Conservation (phyloP, 768 basidiomycete species). For the Pleurotus salmoneostramineus region DNA sequence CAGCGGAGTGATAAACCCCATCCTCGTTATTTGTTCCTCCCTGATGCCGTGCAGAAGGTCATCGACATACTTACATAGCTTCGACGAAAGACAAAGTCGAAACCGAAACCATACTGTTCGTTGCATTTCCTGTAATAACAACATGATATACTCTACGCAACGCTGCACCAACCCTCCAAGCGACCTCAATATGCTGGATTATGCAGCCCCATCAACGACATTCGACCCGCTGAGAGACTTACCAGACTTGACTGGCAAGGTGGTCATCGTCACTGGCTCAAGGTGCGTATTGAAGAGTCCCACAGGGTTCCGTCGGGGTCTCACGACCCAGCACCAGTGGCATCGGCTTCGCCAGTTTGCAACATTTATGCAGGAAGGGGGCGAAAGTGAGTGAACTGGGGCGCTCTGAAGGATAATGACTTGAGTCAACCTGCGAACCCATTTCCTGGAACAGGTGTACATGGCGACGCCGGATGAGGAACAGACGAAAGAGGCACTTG, state of each 20-base stretch:
- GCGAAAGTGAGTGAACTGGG: slow-evolving; percentile 31
- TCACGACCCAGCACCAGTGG: slow-evolving; percentile 24
- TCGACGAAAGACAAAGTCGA: too few species aligned
- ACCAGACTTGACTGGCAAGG: slow-evolving; percentile 40
- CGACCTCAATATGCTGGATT: background rate
- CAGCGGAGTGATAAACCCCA: too few species aligned
- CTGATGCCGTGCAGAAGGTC: too few species aligned
- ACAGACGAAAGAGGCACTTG: slow-evolving; percentile 26
- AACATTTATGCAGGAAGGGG: slow-evolving; percentile 34
- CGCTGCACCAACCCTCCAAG: background rate
- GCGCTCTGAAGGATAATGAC: background rate
- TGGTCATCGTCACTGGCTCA: slow-evolving; percentile 47
- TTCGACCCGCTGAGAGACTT: slow-evolving; percentile 33
- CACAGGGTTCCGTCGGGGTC: background rate
- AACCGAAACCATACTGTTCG: too few species aligned
- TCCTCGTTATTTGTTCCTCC: too few species aligned
- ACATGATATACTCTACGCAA: background rate
- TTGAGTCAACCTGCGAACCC: background rate
- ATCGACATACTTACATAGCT: background rate
- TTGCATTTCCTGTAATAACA: too few species aligned
- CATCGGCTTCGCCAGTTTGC: slow-evolving; percentile 32
- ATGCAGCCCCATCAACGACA: slow-evolving; percentile 2
- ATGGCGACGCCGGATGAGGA: slow-evolving; percentile 29
- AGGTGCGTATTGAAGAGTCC: slow-evolving; percentile 22
- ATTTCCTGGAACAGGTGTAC: slow-evolving; percentile 12